Base-by-base conservation (phyloP, 2,329 filamentous ascomycete genomes). In the Aphanocladium album region DNA sequence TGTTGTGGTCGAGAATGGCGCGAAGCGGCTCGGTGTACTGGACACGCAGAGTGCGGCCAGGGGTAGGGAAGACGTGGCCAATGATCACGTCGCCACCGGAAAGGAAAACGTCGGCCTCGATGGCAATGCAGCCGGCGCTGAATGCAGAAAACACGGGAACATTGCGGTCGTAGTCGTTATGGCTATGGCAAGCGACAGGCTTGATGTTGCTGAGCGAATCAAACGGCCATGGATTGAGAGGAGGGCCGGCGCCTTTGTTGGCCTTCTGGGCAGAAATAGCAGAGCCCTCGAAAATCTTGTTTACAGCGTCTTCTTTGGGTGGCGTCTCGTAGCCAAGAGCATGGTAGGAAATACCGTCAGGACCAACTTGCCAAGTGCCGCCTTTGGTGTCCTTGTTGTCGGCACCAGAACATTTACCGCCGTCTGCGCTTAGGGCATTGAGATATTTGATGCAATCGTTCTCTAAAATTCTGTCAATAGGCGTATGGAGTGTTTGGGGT, bases 61-160 rank as follows among this genome's bases (percentile, higher is more conserved):
- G 37, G 2, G 49, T 62, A 2, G 62, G 62, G 8, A 60, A 51
- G 9, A 60, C 80, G 69, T 91, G 89, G 3, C 87, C 87, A 47
- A 91, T 83, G 49, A 83, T 83, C 6, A 91, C 77, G 12, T 76
- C 73, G 30, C 69, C 69, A 59, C 81, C 77, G 52, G 80, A 80
- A 1, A 84, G 75, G 85, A 86, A 91, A 23, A 91, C 82, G 67
- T 91, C 89, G 2, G 86, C 87, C 72, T 91, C 88, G 3, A 89
- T 78, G 11, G 85, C 82, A 6, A 83, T 82, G 65, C 84, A 88
- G 7, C 85, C 84, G 5, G 80, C 79, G 8, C 75, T 71, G 1
- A 88, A 70, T 23, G 88, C 88, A 12, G 84, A 83, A 66, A 83
- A 86, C 3, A 91, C 76, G 0, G 88, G 87, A 0, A 82, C 76